Evolutionary conservation across 768 basidiomycete species (phyloP), one percentile per base, ranked within the genome.

Genomic region (Mycena floridula): DNA sequence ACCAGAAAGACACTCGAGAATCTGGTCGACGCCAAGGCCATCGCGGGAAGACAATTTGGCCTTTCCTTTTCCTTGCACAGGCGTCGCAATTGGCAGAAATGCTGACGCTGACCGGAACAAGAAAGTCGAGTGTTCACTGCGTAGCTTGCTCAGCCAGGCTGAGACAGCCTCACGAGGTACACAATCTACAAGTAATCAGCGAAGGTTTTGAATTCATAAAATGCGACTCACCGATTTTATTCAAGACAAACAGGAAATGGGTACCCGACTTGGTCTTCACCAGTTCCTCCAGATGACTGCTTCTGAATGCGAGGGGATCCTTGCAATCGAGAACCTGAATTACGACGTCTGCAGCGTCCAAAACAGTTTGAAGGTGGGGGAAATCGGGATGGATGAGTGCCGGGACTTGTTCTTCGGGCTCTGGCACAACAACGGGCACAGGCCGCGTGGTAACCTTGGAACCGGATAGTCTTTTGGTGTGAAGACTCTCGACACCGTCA

Each of bases 301-400:
- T 88, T 41, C 90, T 72, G 57, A 76, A 82, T 16, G 85, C 70
- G 9, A 77, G 59, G 9, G 93, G 91, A 59, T 95, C 93, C 39
- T 90, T 73, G 2, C 84, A 86, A 58, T 95, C 93, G 36, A 95
- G 71, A 12, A 95, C 77, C 59, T 92, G 72, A 20, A 94, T 48
- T 2, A 93, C 61, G 5, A 89, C 83, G 59, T 96, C 88, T 25
- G 89, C 82, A 44, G 73, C 72, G 50, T 89, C 79, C 46, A 95
- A 57, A 5, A 86, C 89, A 15, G 83, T 63, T 43, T 77, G 63
- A 22, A 90, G 64, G 47, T 74, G 77, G 5, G 80, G 76, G 15
- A 85, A 58, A 42, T 79, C 77, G 5, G 70, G 76, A 59, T 87
- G 83, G 22, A 84, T 63, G 50, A 88, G 67, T 28, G 73, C 62